Conservation (phyloP, 768 basidiomycete species). For the Leccinum subgranulosum region DNA sequence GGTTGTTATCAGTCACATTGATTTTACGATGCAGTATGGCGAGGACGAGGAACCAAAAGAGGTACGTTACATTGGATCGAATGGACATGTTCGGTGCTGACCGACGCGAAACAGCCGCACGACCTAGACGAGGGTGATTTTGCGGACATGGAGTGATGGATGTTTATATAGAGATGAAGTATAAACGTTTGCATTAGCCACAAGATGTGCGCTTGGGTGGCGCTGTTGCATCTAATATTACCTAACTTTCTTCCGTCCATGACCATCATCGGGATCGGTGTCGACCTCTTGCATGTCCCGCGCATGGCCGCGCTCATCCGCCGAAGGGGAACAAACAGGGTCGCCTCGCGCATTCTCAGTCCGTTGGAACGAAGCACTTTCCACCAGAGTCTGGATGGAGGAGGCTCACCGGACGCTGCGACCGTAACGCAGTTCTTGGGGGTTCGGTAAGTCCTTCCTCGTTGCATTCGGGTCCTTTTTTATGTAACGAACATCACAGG, state of each 20-base stretch:
- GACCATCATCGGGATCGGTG: slow-evolving; percentile 71
- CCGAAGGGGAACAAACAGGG: slow-evolving; percentile 42
- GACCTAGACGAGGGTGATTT: slow-evolving; percentile 95
- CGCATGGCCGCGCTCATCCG: slow-evolving; percentile 56
- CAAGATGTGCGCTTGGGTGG: neutral
- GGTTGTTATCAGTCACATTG: slow-evolving; percentile 90
- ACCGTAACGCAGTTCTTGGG: slow-evolving; percentile 51
- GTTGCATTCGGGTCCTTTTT: neutral
- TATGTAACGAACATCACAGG: slow-evolving; percentile 35
- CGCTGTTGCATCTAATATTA: neutral
- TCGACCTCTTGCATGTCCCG: slow-evolving; percentile 69
- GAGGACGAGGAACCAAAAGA: slow-evolving; percentile 98
- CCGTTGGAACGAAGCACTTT: slow-evolving; percentile 39
- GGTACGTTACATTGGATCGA: slow-evolving; percentile 41
- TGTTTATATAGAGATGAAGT: neutral
- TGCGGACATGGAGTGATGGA: slow-evolving; percentile 59
- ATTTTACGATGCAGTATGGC: slow-evolving; percentile 98
- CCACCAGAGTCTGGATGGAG: slow-evolving; percentile 12
- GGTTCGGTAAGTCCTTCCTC: slow-evolving; percentile 51
- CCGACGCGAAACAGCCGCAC: slow-evolving; percentile 56
- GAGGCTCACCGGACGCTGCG: neutral
- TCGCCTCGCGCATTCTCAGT: slow-evolving; percentile 67
- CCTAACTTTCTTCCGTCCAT: slow-evolving; percentile 28
- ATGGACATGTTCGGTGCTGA: slow-evolving; percentile 3
- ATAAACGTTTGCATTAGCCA: neutral